These are phyloP conservation scores for Naegleria lovaniensis DNA, from an alignment of 208 protist species.

Conservation along the genomic window DNA sequence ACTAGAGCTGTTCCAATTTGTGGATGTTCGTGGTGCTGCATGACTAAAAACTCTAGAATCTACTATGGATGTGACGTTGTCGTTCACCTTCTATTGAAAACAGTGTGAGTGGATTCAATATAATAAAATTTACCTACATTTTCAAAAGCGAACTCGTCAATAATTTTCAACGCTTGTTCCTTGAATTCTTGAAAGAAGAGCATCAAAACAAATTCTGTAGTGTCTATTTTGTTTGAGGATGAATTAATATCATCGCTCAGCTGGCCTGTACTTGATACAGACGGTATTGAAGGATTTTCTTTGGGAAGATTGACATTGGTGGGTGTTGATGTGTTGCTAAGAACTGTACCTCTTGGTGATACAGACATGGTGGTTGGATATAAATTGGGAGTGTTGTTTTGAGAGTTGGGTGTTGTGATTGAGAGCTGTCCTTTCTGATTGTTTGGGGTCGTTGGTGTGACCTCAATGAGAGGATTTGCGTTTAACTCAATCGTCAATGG, in stretches of 20 bases:
- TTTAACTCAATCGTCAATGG: not conserved
- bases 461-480: not conserved
- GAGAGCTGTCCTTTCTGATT: not conserved
- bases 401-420: not conserved
- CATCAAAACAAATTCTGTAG: not conserved
- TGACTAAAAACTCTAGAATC: not conserved
- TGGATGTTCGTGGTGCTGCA: not conserved
- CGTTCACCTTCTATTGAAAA: not conserved
- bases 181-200: conserved; percentile 12
- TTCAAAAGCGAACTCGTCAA: not conserved
- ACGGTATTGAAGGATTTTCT: too few species aligned
- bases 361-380: not conserved
- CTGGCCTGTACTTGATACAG: not conserved
- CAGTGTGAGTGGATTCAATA: not conserved
- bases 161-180: not conserved
- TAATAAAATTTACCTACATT: not conserved
- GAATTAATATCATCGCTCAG: not conserved
- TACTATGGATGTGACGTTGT: not conserved
- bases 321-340: not conserved
- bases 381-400: not conserved
- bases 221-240: not conserved
- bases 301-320: not conserved
- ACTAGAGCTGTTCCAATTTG: not conserved
- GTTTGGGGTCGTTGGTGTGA: not conserved
- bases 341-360: not conserved